Percentiles rank a stretch among this genome's conserved stretches.
Evolutionary conservation across 148 eudicot genomes (phyloP).

Genomic region (Fagopyrum tataricum): DNA sequence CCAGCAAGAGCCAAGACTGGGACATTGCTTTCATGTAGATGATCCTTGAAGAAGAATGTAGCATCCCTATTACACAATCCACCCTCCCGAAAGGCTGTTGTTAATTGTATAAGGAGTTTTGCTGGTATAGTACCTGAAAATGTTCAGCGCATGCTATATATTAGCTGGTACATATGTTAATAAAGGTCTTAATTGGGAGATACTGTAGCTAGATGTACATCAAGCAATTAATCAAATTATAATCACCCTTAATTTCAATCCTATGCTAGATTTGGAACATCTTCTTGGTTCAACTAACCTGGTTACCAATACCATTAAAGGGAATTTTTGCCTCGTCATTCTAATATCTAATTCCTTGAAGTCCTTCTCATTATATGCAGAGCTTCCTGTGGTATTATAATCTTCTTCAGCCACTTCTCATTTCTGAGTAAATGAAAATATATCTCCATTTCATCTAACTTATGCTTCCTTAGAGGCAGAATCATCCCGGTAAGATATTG

Average conservation of each 20-base stretch:
- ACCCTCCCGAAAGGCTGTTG: constrained; percentile 78
- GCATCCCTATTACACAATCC: constrained; percentile 80
- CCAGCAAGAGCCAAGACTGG: constrained; percentile 95
- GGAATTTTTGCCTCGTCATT: not conserved
- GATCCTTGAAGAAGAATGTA: constrained; percentile 79
- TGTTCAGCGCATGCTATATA: not conserved
- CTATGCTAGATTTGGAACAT: not conserved
- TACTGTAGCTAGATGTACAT: not conserved
- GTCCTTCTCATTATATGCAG: not conserved
- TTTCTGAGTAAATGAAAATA: not conserved
- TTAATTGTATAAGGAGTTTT: constrained; percentile 75
- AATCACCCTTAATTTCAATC: not conserved
- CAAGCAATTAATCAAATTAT: not conserved
- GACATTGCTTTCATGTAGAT: constrained; percentile 53
- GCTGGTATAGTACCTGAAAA: constrained; percentile 85
- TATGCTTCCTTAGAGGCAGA: not conserved
- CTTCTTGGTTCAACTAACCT: not conserved
- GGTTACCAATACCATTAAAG: too few relatives aligned
- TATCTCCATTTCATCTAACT: not conserved
- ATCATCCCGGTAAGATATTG: not conserved
- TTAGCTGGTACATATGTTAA: not conserved
- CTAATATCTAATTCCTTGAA: not conserved
- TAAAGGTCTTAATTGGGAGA: not conserved
- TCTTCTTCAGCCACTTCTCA: not conserved
- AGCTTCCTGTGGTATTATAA: not conserved